Base-by-base conservation (phyloP, 495 filamentous ascomycete species). In the Aspergillus incahuasiensis region DNA sequence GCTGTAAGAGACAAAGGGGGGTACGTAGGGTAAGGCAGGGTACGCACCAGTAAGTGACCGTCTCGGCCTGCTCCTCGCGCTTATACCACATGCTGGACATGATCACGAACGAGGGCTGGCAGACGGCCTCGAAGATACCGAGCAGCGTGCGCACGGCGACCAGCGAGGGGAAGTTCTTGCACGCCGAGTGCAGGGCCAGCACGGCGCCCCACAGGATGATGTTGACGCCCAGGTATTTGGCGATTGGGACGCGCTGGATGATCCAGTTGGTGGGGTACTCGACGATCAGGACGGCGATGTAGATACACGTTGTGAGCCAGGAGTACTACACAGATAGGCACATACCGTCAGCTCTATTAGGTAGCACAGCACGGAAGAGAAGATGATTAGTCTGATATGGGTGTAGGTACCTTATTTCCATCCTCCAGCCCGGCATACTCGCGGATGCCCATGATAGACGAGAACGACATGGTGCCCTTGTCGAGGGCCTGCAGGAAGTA, bases 401-500 rank as follows among this genome's bases (percentile, higher is more conserved):
- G n/a, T n/a, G n/a, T n/a, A n/a, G n/a, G n/a, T 46, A 75, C 70
- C 65, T 82, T 64, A 34, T 85, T 81, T 2, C 78, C 82, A 6
- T 73, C 53, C 28, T 72, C 54, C 39, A 87, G 66, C 25, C 70
- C 58, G 0, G 79, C 77, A 60, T 89, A 83, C 9, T 71, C 63
- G 1, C 73, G 69, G 32, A 89, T 79, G 2, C 82, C 83, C 86
- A 89, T 88, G 47, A 87, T 86, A 16, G 85, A 83, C 5, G 85
- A 77, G 62, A 87, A 88, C 3, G 80, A 82, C 72, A 89, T 64
- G 1, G 84, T 87, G 8, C 85, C 85, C 68, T 89, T 88, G 59
- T 87, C 84, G 28, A 89, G 74, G n/a, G 86, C 83, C 50, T 89
- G 86, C 2, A 88, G 67, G 61, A 89, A 89, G 65, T 89, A 89